These are phyloP conservation scores for Grosmannia clavigera DNA, from an alignment of 2,329 filamentous ascomycete species.

Conservation along the genomic window DNA sequence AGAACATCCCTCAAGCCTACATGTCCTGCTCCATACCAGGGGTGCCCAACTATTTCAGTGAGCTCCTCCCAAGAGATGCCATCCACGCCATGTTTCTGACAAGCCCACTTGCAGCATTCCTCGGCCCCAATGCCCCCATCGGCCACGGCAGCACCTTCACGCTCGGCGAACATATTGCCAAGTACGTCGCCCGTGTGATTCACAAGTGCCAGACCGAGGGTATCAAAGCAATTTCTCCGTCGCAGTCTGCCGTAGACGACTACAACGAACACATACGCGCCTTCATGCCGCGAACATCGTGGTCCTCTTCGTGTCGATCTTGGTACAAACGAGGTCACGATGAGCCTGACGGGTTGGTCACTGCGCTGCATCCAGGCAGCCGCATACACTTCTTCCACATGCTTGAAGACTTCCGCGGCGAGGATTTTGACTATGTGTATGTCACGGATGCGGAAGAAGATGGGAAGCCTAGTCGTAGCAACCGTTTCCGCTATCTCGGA, in stretches of 20 bases:
- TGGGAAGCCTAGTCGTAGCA: constrained; percentile 14
- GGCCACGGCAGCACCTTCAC: constrained; percentile 39
- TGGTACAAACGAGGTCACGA: constrained; percentile 37
- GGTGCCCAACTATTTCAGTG: constrained; percentile 44
- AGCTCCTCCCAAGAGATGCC: constrained; percentile 10
- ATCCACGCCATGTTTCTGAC: neutral
- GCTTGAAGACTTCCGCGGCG: constrained; percentile 35
- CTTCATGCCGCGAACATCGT: constrained; percentile 42
- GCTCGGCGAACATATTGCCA: constrained; percentile 36
- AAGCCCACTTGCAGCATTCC: constrained; percentile 24
- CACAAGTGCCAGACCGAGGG: constrained; percentile 37
- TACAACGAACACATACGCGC: constrained; percentile 34
- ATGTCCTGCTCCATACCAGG: constrained; percentile 39
- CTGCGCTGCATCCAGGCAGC: constrained; percentile 37
- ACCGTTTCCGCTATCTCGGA: constrained; percentile 38
- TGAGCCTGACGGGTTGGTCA: constrained; percentile 30
- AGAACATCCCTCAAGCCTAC: constrained; percentile 33
- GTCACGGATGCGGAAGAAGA: constrained; percentile 13
- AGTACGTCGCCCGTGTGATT: constrained; percentile 36
- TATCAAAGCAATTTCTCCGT: constrained; percentile 33
- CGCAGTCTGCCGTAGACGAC: constrained; percentile 33
- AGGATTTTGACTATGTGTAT: constrained; percentile 41
- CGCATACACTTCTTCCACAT: constrained; percentile 41
- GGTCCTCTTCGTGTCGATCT: constrained; percentile 32
- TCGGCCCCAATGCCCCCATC: constrained; percentile 40